Evolutionary conservation across 805 yeast species (phyloP).

Genomic region (Nakazawaea populi): DNA sequence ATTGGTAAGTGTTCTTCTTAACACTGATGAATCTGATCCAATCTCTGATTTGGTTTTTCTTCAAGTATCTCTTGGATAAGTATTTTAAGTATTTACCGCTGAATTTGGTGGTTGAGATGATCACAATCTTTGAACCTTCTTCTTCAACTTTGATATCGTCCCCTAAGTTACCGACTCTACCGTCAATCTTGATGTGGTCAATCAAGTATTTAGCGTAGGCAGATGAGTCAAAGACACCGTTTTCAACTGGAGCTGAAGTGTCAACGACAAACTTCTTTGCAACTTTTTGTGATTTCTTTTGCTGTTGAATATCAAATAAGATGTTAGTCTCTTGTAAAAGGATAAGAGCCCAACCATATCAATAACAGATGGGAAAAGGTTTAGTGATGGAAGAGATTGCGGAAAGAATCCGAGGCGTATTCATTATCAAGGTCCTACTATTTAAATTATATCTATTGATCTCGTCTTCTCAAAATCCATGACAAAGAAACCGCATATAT

Average conservation of each 20-base stretch:
- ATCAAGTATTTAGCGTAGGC: constrained; percentile 96
- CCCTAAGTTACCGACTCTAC: constrained; percentile 95
- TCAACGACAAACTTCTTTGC: constrained; percentile 92
- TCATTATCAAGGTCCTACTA: not conserved
- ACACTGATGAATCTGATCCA: constrained; percentile 99
- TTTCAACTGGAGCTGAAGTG: constrained; percentile 94
- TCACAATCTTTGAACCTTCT: constrained; percentile 86
- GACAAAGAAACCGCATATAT: no score
- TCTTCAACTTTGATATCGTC: constrained; percentile 82
- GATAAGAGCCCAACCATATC: not conserved
- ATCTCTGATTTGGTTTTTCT: constrained; percentile 99
- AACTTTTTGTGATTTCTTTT: constrained; percentile 68
- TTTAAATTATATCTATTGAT: not conserved
- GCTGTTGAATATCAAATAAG: constrained; percentile 35
- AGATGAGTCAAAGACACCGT: constrained; percentile 96
- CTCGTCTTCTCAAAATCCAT: not conserved
- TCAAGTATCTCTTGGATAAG: constrained; percentile 99
- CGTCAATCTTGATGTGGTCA: constrained; percentile 99
- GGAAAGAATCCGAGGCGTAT: not conserved
- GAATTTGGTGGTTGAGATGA: constrained; percentile 88
- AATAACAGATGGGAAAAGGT: not conserved
- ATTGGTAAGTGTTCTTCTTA: constrained; percentile 92
- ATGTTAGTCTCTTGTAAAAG: constrained; percentile 72
- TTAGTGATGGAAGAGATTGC: no score
- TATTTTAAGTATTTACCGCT: constrained; percentile 99